A percentile compares a stretch with the other conserved stretches of the same genome.
Conservation (phyloP, 306 rosid species). For the Chamaecrista fasciculata region DNA sequence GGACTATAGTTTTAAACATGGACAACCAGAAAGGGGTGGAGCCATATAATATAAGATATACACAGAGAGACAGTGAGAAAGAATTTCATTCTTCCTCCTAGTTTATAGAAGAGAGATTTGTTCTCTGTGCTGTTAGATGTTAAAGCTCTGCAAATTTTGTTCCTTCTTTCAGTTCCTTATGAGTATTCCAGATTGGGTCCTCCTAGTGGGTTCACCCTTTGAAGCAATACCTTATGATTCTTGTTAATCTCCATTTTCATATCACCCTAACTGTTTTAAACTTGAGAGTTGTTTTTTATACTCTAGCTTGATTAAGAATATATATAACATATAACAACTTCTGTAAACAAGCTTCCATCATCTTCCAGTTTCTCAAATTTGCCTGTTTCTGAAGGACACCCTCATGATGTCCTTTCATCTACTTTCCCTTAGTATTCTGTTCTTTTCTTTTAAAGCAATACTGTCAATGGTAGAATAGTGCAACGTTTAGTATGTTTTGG, state of each 20-base stretch:
- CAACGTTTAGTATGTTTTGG: not conserved
- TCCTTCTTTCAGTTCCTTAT: not conserved
- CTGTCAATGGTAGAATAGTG: constrained; percentile 1
- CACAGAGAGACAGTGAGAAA: too few species aligned
- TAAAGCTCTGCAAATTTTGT: not conserved
- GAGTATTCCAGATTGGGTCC: not conserved
- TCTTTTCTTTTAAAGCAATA: not conserved
- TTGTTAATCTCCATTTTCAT: not conserved
- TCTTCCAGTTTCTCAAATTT: constrained; percentile 1
- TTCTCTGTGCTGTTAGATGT: not conserved
- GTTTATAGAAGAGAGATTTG: not conserved
- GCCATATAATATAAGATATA: too few species aligned
- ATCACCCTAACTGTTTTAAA: constrained; percentile 1
- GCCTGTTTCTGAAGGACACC: constrained; percentile 5
- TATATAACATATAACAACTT: not conserved
- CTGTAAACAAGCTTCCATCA: not conserved
- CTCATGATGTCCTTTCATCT: constrained; percentile 7
- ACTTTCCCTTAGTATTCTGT: not conserved
- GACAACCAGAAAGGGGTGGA: too few species aligned
- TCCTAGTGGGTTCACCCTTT: not conserved
- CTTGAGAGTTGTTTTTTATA: not conserved
- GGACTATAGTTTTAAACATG: too few species aligned
- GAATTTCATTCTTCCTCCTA: too few species aligned
- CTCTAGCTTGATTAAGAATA: not conserved
- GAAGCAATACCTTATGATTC: not conserved